Evolutionary conservation across 2,329 filamentous ascomycete species (phyloP).

Genomic region (Phialophora verrucosa): DNA sequence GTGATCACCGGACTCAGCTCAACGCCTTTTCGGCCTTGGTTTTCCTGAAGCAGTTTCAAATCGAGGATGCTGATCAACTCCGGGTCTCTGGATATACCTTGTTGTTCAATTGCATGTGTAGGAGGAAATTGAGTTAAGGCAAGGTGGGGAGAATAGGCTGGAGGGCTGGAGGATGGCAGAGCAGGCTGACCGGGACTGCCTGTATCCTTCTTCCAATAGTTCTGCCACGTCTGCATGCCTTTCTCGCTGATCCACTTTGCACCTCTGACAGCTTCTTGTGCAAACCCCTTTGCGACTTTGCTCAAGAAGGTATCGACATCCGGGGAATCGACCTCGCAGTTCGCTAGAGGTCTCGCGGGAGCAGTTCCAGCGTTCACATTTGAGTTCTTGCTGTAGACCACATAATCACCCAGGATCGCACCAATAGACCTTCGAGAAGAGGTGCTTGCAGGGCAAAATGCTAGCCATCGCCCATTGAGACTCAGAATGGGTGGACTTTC

Average conservation of each 20-base stretch:
- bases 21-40: slow-evolving; percentile 41
- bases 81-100: slow-evolving; percentile 46
- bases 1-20: slow-evolving; percentile 49
- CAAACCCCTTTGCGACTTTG: slow-evolving; percentile 56
- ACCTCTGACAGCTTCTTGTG: slow-evolving; percentile 56
- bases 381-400: slow-evolving; percentile 46
- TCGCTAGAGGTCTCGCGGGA: slow-evolving; percentile 50
- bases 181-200: slow-evolving; percentile 37
- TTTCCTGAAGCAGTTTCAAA: slow-evolving; percentile 51
- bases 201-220: slow-evolving; percentile 55
- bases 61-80: slow-evolving; percentile 56
- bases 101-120: slow-evolving; percentile 52
- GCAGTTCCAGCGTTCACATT: slow-evolving; percentile 52
- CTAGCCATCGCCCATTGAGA: slow-evolving; percentile 55
- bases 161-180: slow-evolving; percentile 43
- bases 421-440: slow-evolving; percentile 49
- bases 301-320: slow-evolving; percentile 56
- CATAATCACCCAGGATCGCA: slow-evolving; percentile 47
- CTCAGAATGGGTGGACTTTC: slow-evolving; percentile 50
- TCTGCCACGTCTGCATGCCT: slow-evolving; percentile 57
- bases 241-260: slow-evolving; percentile 58
- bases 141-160: slow-evolving; percentile 40
- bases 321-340: slow-evolving; percentile 53
- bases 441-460: slow-evolving; percentile 51
- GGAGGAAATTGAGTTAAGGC: slow-evolving; percentile 51